Evolutionary conservation across 2,329 filamentous ascomycete genomes (phyloP).

Genomic region (Lasiodiplodia theobromae): DNA sequence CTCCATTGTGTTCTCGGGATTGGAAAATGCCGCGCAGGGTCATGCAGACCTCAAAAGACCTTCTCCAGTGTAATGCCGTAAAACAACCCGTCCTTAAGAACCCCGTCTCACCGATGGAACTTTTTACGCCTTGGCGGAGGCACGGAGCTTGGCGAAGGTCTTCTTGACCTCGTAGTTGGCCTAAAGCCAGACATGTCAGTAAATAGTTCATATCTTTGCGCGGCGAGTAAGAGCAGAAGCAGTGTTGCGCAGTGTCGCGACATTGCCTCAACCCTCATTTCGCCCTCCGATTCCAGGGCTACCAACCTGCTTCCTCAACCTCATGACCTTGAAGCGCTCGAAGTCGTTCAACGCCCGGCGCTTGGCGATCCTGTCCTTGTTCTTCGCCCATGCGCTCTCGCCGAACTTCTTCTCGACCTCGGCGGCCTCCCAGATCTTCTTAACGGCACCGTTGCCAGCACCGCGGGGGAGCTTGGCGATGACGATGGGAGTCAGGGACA

Average conservation of each 20-base stretch:
- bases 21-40: constrained; percentile 28
- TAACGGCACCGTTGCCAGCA: constrained; percentile 80
- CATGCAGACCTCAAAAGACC: constrained; percentile 42
- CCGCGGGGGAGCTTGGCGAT: constrained; percentile 86
- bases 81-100: constrained; percentile 30
- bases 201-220: not conserved
- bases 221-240: not conserved
- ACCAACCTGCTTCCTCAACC: constrained; percentile 97
- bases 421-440: constrained; percentile 88
- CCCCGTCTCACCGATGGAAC: constrained; percentile 34
- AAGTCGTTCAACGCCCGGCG: constrained; percentile 95
- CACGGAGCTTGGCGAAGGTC: constrained; percentile 83
- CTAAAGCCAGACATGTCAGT: constrained; percentile 46
- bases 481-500: constrained; percentile 88
- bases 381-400: constrained; percentile 93
- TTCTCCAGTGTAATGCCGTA: constrained; percentile 36
- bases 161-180: constrained; percentile 96
- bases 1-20: constrained; percentile 28
- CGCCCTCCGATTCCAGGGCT: constrained; percentile 5
- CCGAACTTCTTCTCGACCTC: constrained; percentile 94
- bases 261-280: not conserved
- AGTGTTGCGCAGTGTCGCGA: not conserved
- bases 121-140: constrained; percentile 46
- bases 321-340: constrained; percentile 99
- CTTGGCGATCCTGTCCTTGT: constrained; percentile 82